Evolutionary conservation across 208 protist genomes (phyloP).

Genomic region (Herpetomonas samuelpessoai): DNA sequence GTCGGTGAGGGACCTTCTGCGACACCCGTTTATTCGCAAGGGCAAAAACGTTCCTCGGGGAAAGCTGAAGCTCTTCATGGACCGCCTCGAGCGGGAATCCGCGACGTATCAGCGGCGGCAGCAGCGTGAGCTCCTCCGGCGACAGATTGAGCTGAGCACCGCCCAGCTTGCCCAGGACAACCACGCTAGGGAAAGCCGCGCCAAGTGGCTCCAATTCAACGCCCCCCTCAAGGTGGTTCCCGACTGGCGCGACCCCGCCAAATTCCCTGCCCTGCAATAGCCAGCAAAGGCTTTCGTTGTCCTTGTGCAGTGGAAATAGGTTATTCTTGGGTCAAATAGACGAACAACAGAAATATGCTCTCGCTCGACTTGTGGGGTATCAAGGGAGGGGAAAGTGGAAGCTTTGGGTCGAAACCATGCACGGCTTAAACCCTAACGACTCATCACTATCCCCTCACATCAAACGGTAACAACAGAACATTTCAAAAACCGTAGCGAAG

Average conservation of each 20-base stretch:
- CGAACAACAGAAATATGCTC: too few relatives aligned
- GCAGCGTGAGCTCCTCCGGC: constrained; percentile 63
- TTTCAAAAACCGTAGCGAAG: too few relatives aligned
- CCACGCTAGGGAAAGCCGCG: constrained; percentile 59
- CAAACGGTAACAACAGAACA: too few relatives aligned
- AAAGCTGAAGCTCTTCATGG: constrained; percentile 79
- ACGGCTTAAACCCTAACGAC: too few relatives aligned
- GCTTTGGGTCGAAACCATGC: too few relatives aligned
- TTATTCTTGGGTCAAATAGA: too few relatives aligned
- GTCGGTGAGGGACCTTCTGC: constrained; percentile 58
- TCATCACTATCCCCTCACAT: too few relatives aligned
- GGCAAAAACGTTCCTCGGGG: constrained; percentile 52
- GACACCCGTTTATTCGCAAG: constrained; percentile 77
- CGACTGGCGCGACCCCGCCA: constrained; percentile 52
- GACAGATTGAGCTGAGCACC: constrained; percentile 78
- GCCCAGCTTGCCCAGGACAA: constrained; percentile 46
- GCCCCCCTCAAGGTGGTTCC: constrained; percentile 62
- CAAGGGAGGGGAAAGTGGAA: too few relatives aligned
- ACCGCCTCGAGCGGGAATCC: constrained; percentile 64
- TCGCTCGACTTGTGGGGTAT: too few relatives aligned
- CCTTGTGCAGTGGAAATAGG: too few relatives aligned
- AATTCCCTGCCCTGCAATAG: constrained; percentile 57
- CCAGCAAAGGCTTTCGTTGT: too few relatives aligned
- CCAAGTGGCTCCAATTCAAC: constrained; percentile 66
- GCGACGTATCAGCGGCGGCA: constrained; percentile 63